Base-by-base conservation (phyloP, 2,329 filamentous ascomycete species). In the Blastomyces parvus region DNA sequence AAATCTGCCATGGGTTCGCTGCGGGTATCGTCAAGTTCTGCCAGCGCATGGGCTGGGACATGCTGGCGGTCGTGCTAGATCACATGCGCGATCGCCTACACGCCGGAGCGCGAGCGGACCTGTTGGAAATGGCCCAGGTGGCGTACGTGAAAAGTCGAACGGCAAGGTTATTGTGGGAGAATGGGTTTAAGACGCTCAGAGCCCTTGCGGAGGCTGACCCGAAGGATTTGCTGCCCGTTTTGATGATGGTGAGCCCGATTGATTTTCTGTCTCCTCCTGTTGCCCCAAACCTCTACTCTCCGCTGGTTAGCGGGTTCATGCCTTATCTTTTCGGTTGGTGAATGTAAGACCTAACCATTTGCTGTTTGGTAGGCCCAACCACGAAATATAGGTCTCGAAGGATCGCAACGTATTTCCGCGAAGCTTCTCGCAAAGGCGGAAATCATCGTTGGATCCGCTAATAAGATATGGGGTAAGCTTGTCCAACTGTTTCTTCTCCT, bases 11-110 rank as follows among this genome's bases (percentile, higher is more conserved):
- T 67, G 89, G 89, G 0, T 92, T 91, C 70, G 89, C 88, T 3
- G 87, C 87, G 1, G 88, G 88, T 3, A 90, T 91, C 80, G 84
- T 91, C 64, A 90, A 89, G 67, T 91, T 91, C 70, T 91, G 88
- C 70, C 82, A 90, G 67, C 82, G 84, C 22, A 90, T 92, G 88
- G 85, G 82, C 1, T 91, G 88, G 87, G 86, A 86, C 0, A 85
- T 88, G 69, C 83, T 91, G 71, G 84, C 85, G 7, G 87, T 86
- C 4, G 86, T 88, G 7, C 78, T 91, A 40, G 87, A 91, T 67
- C 88, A 91, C 70, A 91, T 89, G 76, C 85, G 86, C 0, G 88
- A 91, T 73, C 81, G 89, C 27, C 78, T 92, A 7, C 85, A 86
- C 72, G 88, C 88, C 13, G 88, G 88, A 0, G 89, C 88, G 0